Conservation (phyloP, 2,329 filamentous ascomycete genomes). For the Calonectria montana region DNA sequence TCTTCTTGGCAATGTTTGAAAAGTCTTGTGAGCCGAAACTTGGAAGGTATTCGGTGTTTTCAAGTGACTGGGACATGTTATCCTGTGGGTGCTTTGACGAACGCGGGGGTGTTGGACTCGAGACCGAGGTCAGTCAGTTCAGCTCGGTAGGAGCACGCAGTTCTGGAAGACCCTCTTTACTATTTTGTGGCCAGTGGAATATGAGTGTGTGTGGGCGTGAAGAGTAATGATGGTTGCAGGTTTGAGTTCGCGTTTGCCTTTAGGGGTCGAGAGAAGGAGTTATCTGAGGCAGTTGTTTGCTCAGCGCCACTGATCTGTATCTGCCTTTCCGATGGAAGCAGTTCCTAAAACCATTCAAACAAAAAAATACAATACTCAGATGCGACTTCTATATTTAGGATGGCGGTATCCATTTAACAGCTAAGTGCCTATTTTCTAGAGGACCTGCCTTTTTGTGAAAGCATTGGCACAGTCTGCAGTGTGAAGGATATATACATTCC, state of each 20-base stretch:
- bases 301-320: background rate
- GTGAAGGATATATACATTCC: background rate
- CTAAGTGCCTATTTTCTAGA: background rate
- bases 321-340: too few species aligned
- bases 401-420: background rate
- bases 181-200: background rate
- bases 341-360: background rate
- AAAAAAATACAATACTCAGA: background rate
- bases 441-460: background rate
- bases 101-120: too few species aligned
- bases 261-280: background rate
- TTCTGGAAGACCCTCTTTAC: background rate
- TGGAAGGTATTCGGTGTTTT: background rate
- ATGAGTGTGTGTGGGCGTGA: background rate
- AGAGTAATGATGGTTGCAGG: background rate
- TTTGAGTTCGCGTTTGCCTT: background rate
- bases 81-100: background rate
- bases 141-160: background rate
- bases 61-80: background rate
- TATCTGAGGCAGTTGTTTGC: background rate
- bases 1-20: background rate
- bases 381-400: background rate
- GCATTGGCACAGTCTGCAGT: background rate
- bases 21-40: background rate
- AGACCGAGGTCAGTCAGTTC: background rate